Evolutionary conservation across 495 filamentous ascomycete species (phyloP).

Genomic region (Aspergillus nidulans): DNA sequence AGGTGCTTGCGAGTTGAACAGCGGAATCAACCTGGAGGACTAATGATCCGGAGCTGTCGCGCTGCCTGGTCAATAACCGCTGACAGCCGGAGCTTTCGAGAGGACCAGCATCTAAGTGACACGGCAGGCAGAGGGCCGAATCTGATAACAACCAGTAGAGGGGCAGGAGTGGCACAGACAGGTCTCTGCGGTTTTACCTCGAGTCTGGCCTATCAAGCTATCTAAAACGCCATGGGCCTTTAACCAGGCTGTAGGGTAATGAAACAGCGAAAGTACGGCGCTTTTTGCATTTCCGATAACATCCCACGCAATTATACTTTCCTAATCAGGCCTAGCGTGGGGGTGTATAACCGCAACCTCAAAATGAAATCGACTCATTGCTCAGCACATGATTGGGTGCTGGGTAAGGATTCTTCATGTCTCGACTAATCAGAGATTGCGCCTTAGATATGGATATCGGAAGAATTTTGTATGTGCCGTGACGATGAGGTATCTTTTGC

Average conservation of each 20-base stretch:
- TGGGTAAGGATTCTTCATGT: not conserved
- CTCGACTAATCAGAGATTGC: not conserved
- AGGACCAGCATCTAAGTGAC: no score
- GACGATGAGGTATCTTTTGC: not conserved
- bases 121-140: no score
- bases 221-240: not conserved
- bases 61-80: not conserved
- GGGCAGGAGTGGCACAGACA: no score
- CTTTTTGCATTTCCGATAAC: not conserved
- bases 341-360: constrained; percentile 3
- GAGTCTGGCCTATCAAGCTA: no score
- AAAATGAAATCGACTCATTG: not conserved
- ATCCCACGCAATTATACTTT: not conserved
- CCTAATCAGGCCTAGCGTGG: constrained; percentile 7
- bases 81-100: not conserved
- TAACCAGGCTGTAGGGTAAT: not conserved
- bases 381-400: not conserved
- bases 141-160: no score
- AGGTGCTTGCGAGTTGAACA: not conserved
- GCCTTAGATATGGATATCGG: not conserved
- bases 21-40: not conserved
- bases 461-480: not conserved
- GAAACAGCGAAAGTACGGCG: not conserved
- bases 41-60: not conserved
- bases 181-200: no score